Evolutionary conservation across 495 filamentous ascomycete species (phyloP).

Genomic region (Penicillium coffeae): DNA sequence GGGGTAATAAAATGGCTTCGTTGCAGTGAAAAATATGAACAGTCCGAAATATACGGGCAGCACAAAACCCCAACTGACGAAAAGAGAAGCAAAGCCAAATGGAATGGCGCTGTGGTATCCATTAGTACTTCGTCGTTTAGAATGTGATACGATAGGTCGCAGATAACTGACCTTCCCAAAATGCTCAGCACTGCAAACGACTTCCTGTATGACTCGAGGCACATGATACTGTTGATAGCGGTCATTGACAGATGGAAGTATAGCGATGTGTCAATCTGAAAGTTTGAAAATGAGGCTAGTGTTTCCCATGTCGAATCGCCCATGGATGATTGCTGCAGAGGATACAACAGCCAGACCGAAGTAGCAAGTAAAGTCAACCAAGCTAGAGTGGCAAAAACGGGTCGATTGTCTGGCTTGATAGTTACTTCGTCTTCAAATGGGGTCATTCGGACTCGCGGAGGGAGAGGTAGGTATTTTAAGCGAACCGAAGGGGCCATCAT

Average conservation of each 20-base stretch:
- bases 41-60: constrained; percentile 13
- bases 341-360: neutral
- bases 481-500: neutral
- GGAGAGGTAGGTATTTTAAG: constrained; percentile 6
- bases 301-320: neutral
- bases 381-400: neutral
- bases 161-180: constrained; percentile 9
- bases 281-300: neutral
- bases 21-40: constrained; percentile 7
- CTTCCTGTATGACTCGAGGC: constrained; percentile 17
- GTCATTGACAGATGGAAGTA: neutral
- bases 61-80: constrained; percentile 8
- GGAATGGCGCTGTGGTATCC: constrained; percentile 5
- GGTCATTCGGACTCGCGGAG: neutral
- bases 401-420: neutral
- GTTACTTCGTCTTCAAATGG: constrained; percentile 4
- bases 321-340: neutral
- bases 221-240: constrained; percentile 3
- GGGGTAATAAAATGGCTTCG: constrained; percentile 15
- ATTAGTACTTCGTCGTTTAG: neutral
- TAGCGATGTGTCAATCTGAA: neutral
- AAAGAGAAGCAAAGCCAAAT: constrained; percentile 8
- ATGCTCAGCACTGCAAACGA: constrained; percentile 4
- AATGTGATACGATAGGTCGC: neutral
- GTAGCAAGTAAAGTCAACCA: constrained; percentile 1